Evolutionary conservation across 1,284 basidiomycete species (phyloP), one percentile per base, ranked within the genome.

Genomic region (Singerocomus inundabilis): DNA sequence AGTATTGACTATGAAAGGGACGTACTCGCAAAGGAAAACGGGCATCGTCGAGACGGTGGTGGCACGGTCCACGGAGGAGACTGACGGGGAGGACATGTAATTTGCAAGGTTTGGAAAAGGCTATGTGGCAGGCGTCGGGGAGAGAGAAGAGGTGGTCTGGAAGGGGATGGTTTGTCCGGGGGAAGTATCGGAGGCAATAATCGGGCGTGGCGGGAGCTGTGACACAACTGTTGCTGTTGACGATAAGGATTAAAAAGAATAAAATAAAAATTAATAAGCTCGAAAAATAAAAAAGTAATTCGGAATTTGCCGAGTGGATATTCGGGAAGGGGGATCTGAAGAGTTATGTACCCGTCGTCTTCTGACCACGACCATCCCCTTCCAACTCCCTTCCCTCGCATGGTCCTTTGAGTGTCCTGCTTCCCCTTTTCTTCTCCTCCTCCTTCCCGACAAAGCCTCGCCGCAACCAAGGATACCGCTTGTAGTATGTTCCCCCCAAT

Each of bases 401-500:
- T 70, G 69, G 64, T 68, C 69, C 59, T 65, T 68, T 68, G 66
- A 69, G 73, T 66, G 64, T 54, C 63, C 65, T 70, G 67, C 66
- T n/a, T 61, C 60, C 56, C 35, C 38, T 10, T 69, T 69, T 70
- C 72, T 71, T 69, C 64, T 59, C 55, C 70, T 49, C 54, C 49
- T 55, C 51, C 46, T 40, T 39, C 34, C 64, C 64, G 66, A 62
- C 59, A 29, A 54, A 59, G 13, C 84, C 80, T 75, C 77, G 80
- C 81, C 81, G 79, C 70, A 55, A 64, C 65, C 79, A 88, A 89
- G 87, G 84, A 88, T 79, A 80, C 74, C 87, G 86, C 87, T 77
- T 88, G 86, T 80, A 70, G 85, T 85, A 49, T 32, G 58, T 57
- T 47, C 37, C 33, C 48, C 31, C 12, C 39, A 29, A 44, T n/a